phyloP scores from a whole-genome alignment of 2,329 filamentous ascomycete genomes.

The Penicillium sp. region DNA sequence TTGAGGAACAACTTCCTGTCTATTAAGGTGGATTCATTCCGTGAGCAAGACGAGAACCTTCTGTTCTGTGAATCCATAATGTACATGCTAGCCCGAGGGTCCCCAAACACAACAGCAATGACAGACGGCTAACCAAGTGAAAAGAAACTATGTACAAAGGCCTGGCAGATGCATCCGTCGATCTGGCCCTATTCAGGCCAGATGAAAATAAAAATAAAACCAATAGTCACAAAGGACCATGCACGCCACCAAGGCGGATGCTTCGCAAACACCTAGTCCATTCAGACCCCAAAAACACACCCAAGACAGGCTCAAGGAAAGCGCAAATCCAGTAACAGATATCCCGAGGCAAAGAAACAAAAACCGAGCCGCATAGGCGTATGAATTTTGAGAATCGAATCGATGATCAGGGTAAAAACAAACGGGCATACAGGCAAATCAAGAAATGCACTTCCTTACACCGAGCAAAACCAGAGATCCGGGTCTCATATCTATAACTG shows the following conservation, averaged over 20 bases:
- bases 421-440: neutral
- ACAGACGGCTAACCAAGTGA: neutral
- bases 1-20: neutral
- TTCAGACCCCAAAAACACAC: neutral
- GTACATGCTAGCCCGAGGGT: slow-evolving; percentile 12
- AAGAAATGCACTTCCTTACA: slow-evolving; percentile 13
- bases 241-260: neutral
- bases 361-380: neutral
- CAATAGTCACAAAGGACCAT: neutral
- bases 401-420: neutral
- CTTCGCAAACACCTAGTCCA: slow-evolving; percentile 6
- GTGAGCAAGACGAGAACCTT: slow-evolving; percentile 3
- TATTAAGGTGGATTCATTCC: neutral
- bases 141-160: slow-evolving; percentile 11
- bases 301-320: neutral
- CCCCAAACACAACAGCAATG: neutral
- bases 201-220: neutral
- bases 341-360: neutral
- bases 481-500: slow-evolving; percentile 18
- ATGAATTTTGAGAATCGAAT: neutral
- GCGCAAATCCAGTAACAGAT: neutral
- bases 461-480: slow-evolving; percentile 9
- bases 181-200: neutral
- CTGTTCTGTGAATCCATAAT: slow-evolving; percentile 7
- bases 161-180: slow-evolving; percentile 4